phyloP scores from a whole-genome alignment of 352 stramenopile genomes.

The Pythium brachiatum region DNA sequence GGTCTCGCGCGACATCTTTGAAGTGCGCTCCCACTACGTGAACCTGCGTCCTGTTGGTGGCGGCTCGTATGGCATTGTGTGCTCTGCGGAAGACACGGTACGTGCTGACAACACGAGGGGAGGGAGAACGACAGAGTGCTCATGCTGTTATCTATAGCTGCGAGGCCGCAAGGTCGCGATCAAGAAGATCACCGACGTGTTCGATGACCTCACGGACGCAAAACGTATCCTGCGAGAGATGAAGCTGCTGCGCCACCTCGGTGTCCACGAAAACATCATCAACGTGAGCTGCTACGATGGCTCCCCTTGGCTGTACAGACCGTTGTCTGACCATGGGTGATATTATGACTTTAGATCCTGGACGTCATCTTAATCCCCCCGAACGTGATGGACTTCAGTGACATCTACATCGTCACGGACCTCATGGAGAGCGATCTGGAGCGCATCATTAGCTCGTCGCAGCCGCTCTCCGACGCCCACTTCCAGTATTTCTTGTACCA shows the following conservation, averaged over 20 bases:
- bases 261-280: conserved; percentile 91
- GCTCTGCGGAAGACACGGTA: conserved; percentile 89
- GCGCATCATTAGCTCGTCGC: conserved; percentile 54
- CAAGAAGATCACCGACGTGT: conserved; percentile 93
- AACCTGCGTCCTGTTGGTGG: conserved; percentile 76
- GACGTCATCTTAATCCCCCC: conserved; percentile 80
- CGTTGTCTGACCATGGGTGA: too few relatives aligned
- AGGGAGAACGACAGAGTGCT: background rate
- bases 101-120: background rate
- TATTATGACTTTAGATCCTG: conserved; percentile 46
- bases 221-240: conserved; percentile 93
- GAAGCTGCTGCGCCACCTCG: conserved; percentile 90
- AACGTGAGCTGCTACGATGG: conserved; percentile 48
- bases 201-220: conserved; percentile 90
- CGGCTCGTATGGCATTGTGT: conserved; percentile 92
- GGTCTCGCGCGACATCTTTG: conserved; percentile 77
- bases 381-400: conserved; percentile 83
- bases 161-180: conserved; percentile 87
- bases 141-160: conserved; percentile 57
- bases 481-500: conserved; percentile 63
- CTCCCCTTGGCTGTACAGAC: too few relatives aligned
- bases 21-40: conserved; percentile 79
- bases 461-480: conserved; percentile 42
- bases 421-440: conserved; percentile 70
- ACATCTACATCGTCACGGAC: conserved; percentile 81